Evolutionary conservation across 441 rosid species (phyloP).

Genomic region (Erodium chrysanthum): DNA sequence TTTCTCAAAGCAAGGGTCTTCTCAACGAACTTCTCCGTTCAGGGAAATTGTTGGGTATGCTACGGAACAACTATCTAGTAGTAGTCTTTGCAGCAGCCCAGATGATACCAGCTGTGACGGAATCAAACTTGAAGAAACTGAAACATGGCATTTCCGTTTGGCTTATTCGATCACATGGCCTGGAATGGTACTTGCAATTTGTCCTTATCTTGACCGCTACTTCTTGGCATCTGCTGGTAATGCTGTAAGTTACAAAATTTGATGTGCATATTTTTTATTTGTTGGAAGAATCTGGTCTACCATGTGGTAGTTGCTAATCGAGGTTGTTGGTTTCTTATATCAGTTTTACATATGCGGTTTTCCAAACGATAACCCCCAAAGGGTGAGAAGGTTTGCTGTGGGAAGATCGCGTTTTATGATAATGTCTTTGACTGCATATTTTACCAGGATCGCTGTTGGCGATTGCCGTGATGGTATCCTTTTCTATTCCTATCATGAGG

Average conservation of each 20-base stretch:
- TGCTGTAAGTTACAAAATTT: slow-evolving; percentile 52
- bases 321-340: slow-evolving; percentile 20
- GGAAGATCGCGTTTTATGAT: slow-evolving; percentile 92
- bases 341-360: slow-evolving; percentile 90
- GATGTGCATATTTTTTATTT: slow-evolving; percentile 19
- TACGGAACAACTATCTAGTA: slow-evolving; percentile 67
- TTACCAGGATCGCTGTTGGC: slow-evolving; percentile 86
- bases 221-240: slow-evolving; percentile 97
- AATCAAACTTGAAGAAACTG: slow-evolving; percentile 70
- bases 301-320: slow-evolving; percentile 17
- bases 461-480: slow-evolving; percentile 98
- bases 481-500: slow-evolving; percentile 85
- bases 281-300: slow-evolving; percentile 9
- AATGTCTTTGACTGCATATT: slow-evolving; percentile 58
- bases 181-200: slow-evolving; percentile 87
- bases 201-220: slow-evolving; percentile 81
- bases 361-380: slow-evolving; percentile 57
- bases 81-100: slow-evolving; percentile 79
- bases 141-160: slow-evolving; percentile 65
- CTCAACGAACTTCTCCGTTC: slow-evolving; percentile 77
- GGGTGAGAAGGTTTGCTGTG: slow-evolving; percentile 57
- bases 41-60: slow-evolving; percentile 61
- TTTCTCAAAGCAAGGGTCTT: slow-evolving; percentile 61
- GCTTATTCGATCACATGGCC: slow-evolving; percentile 47
- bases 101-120: slow-evolving; percentile 80